Conservation (phyloP, 441 rosid species). For the Capsella rubella region DNA sequence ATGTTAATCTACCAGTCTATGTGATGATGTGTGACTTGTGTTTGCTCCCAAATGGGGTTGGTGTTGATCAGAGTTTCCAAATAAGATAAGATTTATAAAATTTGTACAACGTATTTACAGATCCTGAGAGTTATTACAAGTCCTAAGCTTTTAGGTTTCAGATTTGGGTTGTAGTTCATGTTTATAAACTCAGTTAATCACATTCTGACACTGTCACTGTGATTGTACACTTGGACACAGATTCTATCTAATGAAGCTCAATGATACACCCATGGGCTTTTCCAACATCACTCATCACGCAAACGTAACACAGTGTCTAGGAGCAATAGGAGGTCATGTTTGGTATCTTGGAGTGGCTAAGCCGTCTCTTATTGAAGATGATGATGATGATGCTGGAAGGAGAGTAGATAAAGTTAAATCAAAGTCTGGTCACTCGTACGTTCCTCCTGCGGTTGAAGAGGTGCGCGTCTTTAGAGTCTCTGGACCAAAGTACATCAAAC, state of each 20-base stretch:
- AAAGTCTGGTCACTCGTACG: slow-evolving; percentile 60
- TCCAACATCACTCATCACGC: slow-evolving; percentile 77
- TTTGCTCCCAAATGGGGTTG: too few relatives aligned
- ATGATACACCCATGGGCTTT: slow-evolving; percentile 53
- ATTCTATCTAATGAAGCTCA: slow-evolving; percentile 68
- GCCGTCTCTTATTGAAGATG: slow-evolving; percentile 57
- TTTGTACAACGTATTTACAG: too few relatives aligned
- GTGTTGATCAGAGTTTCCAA: too few relatives aligned
- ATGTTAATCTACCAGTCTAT: too few relatives aligned
- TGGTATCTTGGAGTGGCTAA: slow-evolving; percentile 91
- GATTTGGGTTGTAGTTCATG: too few relatives aligned
- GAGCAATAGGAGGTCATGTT: slow-evolving; percentile 72
- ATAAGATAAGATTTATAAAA: too few relatives aligned
- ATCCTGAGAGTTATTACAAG: too few relatives aligned
- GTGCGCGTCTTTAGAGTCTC: slow-evolving; percentile 65
- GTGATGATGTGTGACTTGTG: too few relatives aligned
- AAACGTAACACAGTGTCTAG: slow-evolving; percentile 85
- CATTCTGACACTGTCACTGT: too few relatives aligned
- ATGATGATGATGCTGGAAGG: slow-evolving; percentile 5
- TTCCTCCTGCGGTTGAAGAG: slow-evolving; percentile 66
- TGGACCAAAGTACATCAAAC: slow-evolving; percentile 77
- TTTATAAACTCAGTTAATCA: too few relatives aligned
- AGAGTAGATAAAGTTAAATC: slow-evolving; percentile 45
- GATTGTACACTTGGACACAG: slow-evolving; percentile 34
- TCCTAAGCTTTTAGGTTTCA: too few relatives aligned